Base-by-base conservation (phyloP, 768 basidiomycete species). In the Collybiopsis confluens region DNA sequence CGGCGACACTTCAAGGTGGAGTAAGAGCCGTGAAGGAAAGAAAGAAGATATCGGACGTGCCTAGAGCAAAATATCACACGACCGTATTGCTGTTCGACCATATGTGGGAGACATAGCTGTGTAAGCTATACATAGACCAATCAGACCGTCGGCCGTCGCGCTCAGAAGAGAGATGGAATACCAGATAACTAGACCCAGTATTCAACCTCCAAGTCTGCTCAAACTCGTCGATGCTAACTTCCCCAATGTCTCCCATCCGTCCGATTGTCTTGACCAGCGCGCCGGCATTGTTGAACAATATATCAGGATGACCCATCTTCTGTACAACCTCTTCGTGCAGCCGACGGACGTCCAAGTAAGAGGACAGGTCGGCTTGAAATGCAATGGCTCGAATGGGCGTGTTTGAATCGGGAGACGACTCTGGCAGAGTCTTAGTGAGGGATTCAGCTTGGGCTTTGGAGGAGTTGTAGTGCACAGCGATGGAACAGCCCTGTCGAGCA, bases 251-350 rank as follows among this genome's bases (percentile, higher is more conserved):
- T 0, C 77, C 79, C 1, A 65, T 60, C 7, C 71, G 71, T 0
- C 79, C 80, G 26, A 79, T 73, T 20, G 61, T 64, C 5, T 63
- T 70, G 8, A 70, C 70, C 0, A 74, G 69, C 1, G 68, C 66
- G 8, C 79, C 80, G 38, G 77, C 70, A 55, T 82, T 82, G 58
- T 75, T 77, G 61, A 78, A 80, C 33, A 81, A 56, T 48, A 81
- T 72, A 58, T 80, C 77, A 0, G 78, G 76, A 51, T 77, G 66
- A 0, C 80, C 80, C 43, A 82, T 64, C 5, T 62, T 55, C 18
- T 62, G 61, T 16, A 79, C 73, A 28, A 82, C 74, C 16, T 71
- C 66, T 11, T 64, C 62, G 56, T 80, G 68, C 24, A 82, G 58
- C 48, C 56, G 61, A n/a, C 74, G 70, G n/a, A 75, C 75, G 1